Evolutionary conservation across 164 flowering plant genomes (phyloP).

Genomic region (Dillenia turbinata): DNA sequence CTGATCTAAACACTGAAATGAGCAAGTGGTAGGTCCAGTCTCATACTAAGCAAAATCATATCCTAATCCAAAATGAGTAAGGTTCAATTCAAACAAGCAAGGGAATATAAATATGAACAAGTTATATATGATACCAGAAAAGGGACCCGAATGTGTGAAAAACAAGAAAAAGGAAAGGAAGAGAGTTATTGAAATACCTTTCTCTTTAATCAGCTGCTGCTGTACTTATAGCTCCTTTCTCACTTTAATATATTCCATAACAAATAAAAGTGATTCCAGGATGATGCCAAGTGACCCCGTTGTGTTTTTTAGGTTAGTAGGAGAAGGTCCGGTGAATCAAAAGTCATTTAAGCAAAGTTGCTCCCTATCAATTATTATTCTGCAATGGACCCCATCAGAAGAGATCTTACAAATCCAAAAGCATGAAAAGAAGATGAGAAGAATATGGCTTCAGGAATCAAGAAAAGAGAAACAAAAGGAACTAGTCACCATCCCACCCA

Average conservation of each 20-base stretch:
- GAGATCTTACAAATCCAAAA: slow-evolving; percentile 46
- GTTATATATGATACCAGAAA: not conserved
- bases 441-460: slow-evolving; percentile 60
- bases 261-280: slow-evolving; percentile 72
- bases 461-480: slow-evolving; percentile 45
- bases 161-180: slow-evolving; percentile 40
- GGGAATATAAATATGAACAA: slow-evolving; percentile 37
- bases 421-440: slow-evolving; percentile 38
- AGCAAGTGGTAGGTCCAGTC: too few species aligned
- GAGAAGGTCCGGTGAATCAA: slow-evolving; percentile 66
- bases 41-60: too few species aligned
- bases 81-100: not conserved
- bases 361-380: slow-evolving; percentile 51
- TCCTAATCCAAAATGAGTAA: too few species aligned
- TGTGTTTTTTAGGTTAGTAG: slow-evolving; percentile 25
- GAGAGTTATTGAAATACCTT: slow-evolving; percentile 40
- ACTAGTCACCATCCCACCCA: slow-evolving; percentile 50
- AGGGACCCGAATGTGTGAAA: slow-evolving; percentile 59
- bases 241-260: slow-evolving; percentile 69
- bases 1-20: too few species aligned
- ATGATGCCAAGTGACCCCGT: slow-evolving; percentile 47
- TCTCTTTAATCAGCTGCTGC: slow-evolving; percentile 60
- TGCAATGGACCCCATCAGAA: slow-evolving; percentile 26
- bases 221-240: slow-evolving; percentile 59
- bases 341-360: slow-evolving; percentile 42